Conservation (phyloP, 176 grass and related monocot genomes). For the Hordeum marinum region DNA sequence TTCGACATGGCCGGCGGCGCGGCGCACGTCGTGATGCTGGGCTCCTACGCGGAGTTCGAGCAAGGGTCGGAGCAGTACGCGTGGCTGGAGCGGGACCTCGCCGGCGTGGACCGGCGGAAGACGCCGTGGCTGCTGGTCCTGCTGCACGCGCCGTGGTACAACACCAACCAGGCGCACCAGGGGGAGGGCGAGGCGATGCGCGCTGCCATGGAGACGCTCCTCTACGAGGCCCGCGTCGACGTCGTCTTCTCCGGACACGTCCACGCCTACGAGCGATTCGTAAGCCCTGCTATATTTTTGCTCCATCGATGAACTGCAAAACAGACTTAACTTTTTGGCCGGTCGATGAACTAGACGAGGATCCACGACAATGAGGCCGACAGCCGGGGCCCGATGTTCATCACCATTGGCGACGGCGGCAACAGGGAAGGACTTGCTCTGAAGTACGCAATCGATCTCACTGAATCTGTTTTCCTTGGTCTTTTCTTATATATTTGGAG, state of each 20-base stretch:
- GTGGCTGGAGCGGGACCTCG: constrained; percentile 57
- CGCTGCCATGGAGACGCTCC: constrained; percentile 44
- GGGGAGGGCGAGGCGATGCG: constrained; percentile 71
- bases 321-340: neutral
- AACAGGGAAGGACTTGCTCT: constrained; percentile 75
- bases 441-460: constrained; percentile 28
- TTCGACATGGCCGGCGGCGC: constrained; percentile 61
- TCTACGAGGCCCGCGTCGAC: constrained; percentile 55
- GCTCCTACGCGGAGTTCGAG: constrained; percentile 43
- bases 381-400: constrained; percentile 49
- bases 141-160: constrained; percentile 86
- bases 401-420: constrained; percentile 82
- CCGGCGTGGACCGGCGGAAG: constrained; percentile 39
- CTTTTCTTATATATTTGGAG: neutral
- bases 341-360: constrained; percentile 37
- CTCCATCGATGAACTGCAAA: neutral
- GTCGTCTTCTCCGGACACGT: constrained; percentile 70
- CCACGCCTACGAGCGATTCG: constrained; percentile 83
- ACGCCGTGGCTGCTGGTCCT: constrained; percentile 61
- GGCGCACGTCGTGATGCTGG: constrained; percentile 66
- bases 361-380: constrained; percentile 48
- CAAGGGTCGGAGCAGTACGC: constrained; percentile 43
- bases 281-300: constrained; percentile 19
- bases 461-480: neutral
- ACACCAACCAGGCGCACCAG: constrained; percentile 64